Conservation (phyloP, 495 filamentous ascomycete genomes). For the Neurospora discreta region DNA sequence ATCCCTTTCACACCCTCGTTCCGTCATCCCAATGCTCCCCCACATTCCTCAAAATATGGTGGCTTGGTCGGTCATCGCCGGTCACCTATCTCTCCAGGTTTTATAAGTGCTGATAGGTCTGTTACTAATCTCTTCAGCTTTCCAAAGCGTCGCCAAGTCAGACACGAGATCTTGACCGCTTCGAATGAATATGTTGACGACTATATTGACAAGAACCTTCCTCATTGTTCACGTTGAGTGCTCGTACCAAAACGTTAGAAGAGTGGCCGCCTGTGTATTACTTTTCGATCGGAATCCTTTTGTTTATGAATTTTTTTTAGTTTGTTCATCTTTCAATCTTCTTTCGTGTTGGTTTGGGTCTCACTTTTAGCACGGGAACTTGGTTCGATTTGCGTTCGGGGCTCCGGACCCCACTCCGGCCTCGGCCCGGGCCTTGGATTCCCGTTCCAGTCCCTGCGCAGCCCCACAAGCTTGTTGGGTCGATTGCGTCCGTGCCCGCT, state of each 20-base stretch:
- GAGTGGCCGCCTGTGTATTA: neutral
- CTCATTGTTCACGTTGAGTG: neutral
- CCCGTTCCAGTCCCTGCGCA: neutral
- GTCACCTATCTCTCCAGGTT: neutral
- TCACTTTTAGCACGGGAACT: neutral
- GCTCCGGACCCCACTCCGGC: neutral
- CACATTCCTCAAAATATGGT: neutral
- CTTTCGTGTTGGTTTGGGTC: neutral
- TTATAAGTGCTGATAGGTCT: neutral
- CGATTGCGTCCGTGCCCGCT: neutral
- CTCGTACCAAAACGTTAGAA: neutral
- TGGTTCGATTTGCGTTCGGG: neutral
- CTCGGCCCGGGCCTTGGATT: neutral
- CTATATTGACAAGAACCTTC: neutral
- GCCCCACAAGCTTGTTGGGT: neutral
- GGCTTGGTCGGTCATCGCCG: neutral
- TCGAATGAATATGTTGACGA: neutral
- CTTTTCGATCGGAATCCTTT: no score
- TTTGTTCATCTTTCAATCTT: no score
- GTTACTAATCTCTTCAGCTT: neutral
- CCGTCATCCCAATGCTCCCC: neutral
- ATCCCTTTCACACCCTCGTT: neutral
- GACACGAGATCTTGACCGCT: neutral
- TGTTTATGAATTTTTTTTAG: neutral
- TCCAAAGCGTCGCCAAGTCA: neutral